Evolutionary conservation across 169 alveolate genomes (phyloP), one percentile per base, ranked within the genome.

Genomic region (Babesia ovata): DNA sequence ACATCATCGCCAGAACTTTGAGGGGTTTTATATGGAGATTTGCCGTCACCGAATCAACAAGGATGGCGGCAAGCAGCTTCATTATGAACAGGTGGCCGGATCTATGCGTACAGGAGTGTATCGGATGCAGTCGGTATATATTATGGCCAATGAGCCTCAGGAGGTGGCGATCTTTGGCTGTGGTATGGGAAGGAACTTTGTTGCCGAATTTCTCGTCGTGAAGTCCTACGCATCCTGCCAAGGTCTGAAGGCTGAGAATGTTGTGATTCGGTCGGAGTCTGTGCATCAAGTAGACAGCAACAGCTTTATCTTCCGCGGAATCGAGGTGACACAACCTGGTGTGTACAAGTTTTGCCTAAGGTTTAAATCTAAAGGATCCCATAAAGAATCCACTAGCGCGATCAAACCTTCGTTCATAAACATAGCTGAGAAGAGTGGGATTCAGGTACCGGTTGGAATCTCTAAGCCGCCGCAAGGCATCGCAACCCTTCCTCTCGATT

Each of bases 21-120:
- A 81, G 42, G 88, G 85, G 6, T 81, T 72, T 50, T 50, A 62
- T 0, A 12, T 71, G 2, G 88, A 81, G 73, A 52, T 70, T 14
- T 72, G 84, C 66, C 46, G 44, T 44, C 56, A 22, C n/a, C 52
- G 16, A 3, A 19, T 16, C 3, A 53, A 44, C 24, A 22, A 53
- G 48, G 75, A 36, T 7, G n/a, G 19, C 11, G 17, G 26, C 8
- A 53, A 49, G 12, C 17, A 21, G 7, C 57, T 9, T 17, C 26
- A 39, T 7, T 70, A 70, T 44, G 39, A 28, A 14, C 75, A 67
- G 3, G 63, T 79, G 6, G 26, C 62, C n/a, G 52, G 49, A 14
- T 53, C 48, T 4, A 26, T 48, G 21, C 67, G 39, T 33, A 71
- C 63, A 9, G 88, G 88, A 21, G 16, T 57, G 21, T 81, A 39